phyloP scores from a whole-genome alignment of 2,329 filamentous ascomycete genomes.

The Pseudocercospora macadamiae region DNA sequence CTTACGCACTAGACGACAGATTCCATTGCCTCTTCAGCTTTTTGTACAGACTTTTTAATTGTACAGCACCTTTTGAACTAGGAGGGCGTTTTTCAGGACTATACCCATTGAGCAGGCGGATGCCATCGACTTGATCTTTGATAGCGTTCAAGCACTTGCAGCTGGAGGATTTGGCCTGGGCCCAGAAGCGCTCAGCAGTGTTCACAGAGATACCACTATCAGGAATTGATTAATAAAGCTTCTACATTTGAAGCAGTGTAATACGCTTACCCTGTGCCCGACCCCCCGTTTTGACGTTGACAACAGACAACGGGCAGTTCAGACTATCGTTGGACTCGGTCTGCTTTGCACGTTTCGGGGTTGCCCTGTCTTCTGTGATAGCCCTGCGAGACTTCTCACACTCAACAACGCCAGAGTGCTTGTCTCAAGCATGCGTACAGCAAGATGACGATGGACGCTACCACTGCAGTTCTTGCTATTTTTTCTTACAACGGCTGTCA shows the following conservation, averaged over 20 bases:
- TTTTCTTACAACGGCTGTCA: constrained; percentile 8
- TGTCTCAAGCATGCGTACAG: neutral
- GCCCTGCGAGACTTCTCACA: too few species aligned
- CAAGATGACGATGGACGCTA: constrained; percentile 4
- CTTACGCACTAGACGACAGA: constrained; percentile 36
- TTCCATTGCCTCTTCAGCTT: neutral
- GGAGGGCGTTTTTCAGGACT: constrained; percentile 13
- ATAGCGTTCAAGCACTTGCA: constrained; percentile 17
- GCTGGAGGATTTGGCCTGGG: neutral
- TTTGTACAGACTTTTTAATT: constrained; percentile 13
- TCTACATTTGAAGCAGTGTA: too few species aligned
- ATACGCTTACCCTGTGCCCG: neutral
- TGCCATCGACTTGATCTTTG: constrained; percentile 4
- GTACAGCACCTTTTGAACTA: constrained; percentile 17
- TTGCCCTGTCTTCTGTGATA: too few species aligned
- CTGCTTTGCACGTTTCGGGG: too few species aligned
- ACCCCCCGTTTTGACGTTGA: neutral
- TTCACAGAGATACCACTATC: neutral
- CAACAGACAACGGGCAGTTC: neutral
- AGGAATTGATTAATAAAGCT: neutral
- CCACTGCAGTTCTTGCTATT: neutral
- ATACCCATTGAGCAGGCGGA: constrained; percentile 14
- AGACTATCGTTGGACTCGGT: neutral
- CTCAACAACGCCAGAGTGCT: neutral
- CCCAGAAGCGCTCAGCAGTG: neutral